Conservation (phyloP, 768 basidiomycete genomes). For the Boletus huronensis region DNA sequence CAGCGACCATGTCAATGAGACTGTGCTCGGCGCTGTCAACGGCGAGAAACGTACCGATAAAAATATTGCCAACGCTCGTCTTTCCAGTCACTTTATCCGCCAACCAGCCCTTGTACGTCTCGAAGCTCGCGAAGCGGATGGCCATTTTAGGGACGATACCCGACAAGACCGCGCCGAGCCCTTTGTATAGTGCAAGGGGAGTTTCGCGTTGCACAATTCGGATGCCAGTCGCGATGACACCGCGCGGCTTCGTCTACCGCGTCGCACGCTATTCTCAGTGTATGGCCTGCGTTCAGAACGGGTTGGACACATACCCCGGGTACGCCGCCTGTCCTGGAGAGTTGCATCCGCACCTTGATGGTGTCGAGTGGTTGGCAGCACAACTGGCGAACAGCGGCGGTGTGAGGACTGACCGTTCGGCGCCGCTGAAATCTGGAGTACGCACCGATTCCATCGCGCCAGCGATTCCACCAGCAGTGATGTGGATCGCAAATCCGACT, state of each 20-base stretch:
- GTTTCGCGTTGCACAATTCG: conserved; percentile 90
- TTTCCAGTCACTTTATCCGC: conserved; percentile 75
- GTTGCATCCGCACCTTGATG: conserved; percentile 99
- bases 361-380: conserved; percentile 94
- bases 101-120: conserved; percentile 85
- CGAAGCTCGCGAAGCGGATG: conserved; percentile 96
- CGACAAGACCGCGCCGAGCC: conserved; percentile 91
- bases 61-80: conserved; percentile 76
- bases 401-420: background rate
- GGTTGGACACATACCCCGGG: conserved; percentile 68
- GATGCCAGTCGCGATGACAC: conserved; percentile 87
- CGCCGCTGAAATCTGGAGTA: background rate
- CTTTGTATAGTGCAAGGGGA: conserved; percentile 95
- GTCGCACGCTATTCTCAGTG: background rate
- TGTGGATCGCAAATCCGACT: conserved; percentile 82
- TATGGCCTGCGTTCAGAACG: background rate
- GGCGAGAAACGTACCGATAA: conserved; percentile 62
- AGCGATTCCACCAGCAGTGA: conserved; percentile 92
- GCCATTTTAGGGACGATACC: conserved; percentile 99
- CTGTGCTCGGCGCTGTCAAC: background rate
- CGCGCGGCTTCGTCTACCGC: conserved; percentile 82
- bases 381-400: conserved; percentile 40
- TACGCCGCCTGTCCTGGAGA: conserved; percentile 71
- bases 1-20: conserved; percentile 3
- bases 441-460: conserved; percentile 90